Base-by-base conservation (phyloP, 2,329 filamentous ascomycete genomes). In the Beauveria rudraprayagi region DNA sequence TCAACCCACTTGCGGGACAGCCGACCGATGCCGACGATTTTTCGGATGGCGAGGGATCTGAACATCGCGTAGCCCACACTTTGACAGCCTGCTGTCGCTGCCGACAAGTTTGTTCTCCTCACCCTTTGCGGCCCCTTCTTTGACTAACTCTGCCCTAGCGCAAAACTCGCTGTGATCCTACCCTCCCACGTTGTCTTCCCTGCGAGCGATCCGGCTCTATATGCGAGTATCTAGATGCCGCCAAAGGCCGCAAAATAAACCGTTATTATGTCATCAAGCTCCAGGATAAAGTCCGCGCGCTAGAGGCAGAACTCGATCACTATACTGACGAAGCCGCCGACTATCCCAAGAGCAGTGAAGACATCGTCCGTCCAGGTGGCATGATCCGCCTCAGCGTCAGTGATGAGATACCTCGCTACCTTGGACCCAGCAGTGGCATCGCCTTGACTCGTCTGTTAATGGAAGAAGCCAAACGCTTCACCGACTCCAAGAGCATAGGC, bases 111-210 rank as follows among this genome's bases (percentile, higher is more conserved):
- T 72, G 80, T 73, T 66, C 5, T 16, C 10, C 7, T 7, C 19
- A 14, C 34, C 3, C 14, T 11, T 6, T n/a, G 4, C 30, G 10
- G 24, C 7, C 9, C 28, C 19, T 16, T 14, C 22, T 10, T 24
- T 60, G 65, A 51, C 53, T 22, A 57, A 30, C 59, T 19, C 44
- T 19, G 56, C 40, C 9, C 16, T 70, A 96, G 92, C 87, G 93
- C 69, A 99, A 99, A 80, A 97, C 93, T 43, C 83, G 92, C 79
- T 99, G 94, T 78, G 94, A 97, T 75, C 90, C 94, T 4, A 90
- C 90, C 16, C 83, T 99, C 24, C 94, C 94, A 46, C 89, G 90
- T 70, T 99, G 94, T 75, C 83, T 91, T 19, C 92, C 93, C 24
- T 99, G 94, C 77, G 92, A 97, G 76, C 85, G 93, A 67, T 92